Percentiles rank a stretch among this genome's conserved stretches.
Evolutionary conservation across 768 basidiomycete species (phyloP).

Genomic region (Clavaria fumosa): DNA sequence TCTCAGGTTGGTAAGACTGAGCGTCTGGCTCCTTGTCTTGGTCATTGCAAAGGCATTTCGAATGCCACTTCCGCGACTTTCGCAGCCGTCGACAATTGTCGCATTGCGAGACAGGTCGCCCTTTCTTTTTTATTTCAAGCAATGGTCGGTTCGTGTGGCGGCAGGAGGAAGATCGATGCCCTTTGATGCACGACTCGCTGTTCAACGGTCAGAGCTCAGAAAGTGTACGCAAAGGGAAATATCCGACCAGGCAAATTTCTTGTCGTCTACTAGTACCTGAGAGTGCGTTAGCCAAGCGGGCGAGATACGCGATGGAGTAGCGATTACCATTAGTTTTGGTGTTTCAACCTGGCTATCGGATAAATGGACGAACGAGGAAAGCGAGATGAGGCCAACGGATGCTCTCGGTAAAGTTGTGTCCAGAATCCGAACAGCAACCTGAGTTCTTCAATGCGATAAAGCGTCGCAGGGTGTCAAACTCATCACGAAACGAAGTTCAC

Average conservation of each 20-base stretch:
- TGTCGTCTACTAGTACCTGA: slow-evolving; percentile 61
- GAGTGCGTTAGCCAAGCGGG: too few relatives aligned
- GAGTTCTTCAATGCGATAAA: too few relatives aligned
- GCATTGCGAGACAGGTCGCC: slow-evolving; percentile 84
- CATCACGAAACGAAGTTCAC: too few relatives aligned
- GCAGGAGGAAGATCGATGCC: slow-evolving; percentile 83
- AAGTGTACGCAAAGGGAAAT: slow-evolving; percentile 5
- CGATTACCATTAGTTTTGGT: too few relatives aligned
- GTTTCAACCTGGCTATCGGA: too few relatives aligned
- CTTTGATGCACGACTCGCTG: slow-evolving; percentile 90
- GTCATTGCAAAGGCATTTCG: slow-evolving; percentile 57
- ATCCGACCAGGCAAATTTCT: slow-evolving; percentile 61
- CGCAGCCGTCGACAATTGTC: slow-evolving; percentile 69
- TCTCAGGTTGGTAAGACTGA: slow-evolving; percentile 16
- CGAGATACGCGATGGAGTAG: too few relatives aligned
- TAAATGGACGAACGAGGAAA: too few relatives aligned
- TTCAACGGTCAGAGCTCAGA: slow-evolving; percentile 1
- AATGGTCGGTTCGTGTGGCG: slow-evolving; percentile 75
- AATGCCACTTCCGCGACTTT: slow-evolving; percentile 66
- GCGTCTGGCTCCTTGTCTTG: slow-evolving; percentile 21
- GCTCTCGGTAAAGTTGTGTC: too few relatives aligned
- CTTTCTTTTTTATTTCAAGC: slow-evolving; percentile 91
- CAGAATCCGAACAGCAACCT: too few relatives aligned
- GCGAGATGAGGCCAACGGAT: too few relatives aligned
- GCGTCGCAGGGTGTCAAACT: too few relatives aligned